phyloP scores from a whole-genome alignment of 2,329 filamentous ascomycete species.

The Fusarium nelsonii region DNA sequence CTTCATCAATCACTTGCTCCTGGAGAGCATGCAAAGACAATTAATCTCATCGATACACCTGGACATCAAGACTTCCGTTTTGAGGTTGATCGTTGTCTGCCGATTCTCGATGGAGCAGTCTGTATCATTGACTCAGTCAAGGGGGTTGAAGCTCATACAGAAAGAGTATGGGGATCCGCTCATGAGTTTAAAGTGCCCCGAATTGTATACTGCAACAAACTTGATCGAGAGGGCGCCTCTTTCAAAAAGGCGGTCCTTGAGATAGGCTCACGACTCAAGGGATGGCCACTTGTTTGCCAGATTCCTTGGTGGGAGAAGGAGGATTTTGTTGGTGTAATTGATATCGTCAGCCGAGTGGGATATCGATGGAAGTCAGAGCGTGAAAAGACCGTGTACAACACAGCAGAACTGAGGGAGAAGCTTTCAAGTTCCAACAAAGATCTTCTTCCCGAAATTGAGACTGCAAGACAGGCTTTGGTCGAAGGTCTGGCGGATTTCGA shows the following conservation, averaged over 20 bases:
- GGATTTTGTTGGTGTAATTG: constrained; percentile 84
- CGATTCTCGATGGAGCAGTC: constrained; percentile 89
- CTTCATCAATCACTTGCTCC: constrained; percentile 61
- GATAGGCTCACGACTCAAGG: constrained; percentile 81
- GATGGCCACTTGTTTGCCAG: constrained; percentile 92
- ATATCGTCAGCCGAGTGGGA: constrained; percentile 80
- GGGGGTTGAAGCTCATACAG: constrained; percentile 95
- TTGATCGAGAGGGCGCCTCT: constrained; percentile 79
- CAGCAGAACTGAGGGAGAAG: constrained; percentile 53
- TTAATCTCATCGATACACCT: constrained; percentile 93
- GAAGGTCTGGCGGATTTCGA: constrained; percentile 91
- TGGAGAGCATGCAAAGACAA: constrained; percentile 68
- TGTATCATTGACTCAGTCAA: constrained; percentile 93
- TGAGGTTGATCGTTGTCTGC: constrained; percentile 90
- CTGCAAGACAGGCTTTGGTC: constrained; percentile 80
- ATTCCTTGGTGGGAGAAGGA: constrained; percentile 94
- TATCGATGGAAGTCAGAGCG: constrained; percentile 74
- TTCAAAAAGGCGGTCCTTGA: constrained; percentile 90
- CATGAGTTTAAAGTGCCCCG: constrained; percentile 87
- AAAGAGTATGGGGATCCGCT: constrained; percentile 94
- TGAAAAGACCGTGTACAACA: constrained; percentile 54
- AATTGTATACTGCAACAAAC: constrained; percentile 81
- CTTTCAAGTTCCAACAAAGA: constrained; percentile 61
- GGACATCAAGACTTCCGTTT: constrained; percentile 98
- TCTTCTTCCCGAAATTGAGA: constrained; percentile 75